These are phyloP conservation scores for Danielia oregonensis DNA, from an alignment of 805 yeast genomes.

Conservation along the genomic window DNA sequence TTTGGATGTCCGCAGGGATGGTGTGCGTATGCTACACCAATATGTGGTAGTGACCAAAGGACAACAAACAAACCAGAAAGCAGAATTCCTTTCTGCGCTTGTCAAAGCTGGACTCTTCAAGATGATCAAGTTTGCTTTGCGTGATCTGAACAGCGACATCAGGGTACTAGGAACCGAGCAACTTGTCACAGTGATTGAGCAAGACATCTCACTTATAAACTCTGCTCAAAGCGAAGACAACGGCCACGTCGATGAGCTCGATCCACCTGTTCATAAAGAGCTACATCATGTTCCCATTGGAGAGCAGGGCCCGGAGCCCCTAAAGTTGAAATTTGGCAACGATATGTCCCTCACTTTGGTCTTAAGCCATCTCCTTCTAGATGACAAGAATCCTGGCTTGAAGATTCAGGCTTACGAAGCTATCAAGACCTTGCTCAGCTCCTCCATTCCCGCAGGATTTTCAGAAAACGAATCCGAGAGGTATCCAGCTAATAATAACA, in stretches of 20 bases:
- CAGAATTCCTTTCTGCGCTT: slow-evolving; percentile 60
- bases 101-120: slow-evolving; percentile 67
- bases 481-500: slow-evolving; percentile 6
- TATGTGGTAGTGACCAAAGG: slow-evolving; percentile 71
- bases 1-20: slow-evolving; percentile 48
- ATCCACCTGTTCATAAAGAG: slow-evolving; percentile 18
- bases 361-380: slow-evolving; percentile 55
- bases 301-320: slow-evolving; percentile 1
- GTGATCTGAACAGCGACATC: slow-evolving; percentile 43
- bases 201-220: slow-evolving; percentile 65
- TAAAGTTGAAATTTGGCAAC: slow-evolving; percentile 38
- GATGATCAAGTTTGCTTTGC: slow-evolving; percentile 69
- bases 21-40: slow-evolving; percentile 76
- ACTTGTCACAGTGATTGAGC: slow-evolving; percentile 76
- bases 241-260: slow-evolving; percentile 23
- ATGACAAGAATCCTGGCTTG: slow-evolving; percentile 66
- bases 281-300: slow-evolving; percentile 1
- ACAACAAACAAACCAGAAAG: slow-evolving; percentile 56
- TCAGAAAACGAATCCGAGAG: slow-evolving; percentile 7
- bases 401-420: slow-evolving; percentile 85
- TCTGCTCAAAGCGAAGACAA: slow-evolving; percentile 27
- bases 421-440: slow-evolving; percentile 66
- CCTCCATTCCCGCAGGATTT: slow-evolving; percentile 20
- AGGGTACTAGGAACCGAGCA: slow-evolving; percentile 77
- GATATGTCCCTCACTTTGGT: slow-evolving; percentile 58